Conservation (phyloP, 306 rosid genomes). For the Mucuna pruriens region DNA sequence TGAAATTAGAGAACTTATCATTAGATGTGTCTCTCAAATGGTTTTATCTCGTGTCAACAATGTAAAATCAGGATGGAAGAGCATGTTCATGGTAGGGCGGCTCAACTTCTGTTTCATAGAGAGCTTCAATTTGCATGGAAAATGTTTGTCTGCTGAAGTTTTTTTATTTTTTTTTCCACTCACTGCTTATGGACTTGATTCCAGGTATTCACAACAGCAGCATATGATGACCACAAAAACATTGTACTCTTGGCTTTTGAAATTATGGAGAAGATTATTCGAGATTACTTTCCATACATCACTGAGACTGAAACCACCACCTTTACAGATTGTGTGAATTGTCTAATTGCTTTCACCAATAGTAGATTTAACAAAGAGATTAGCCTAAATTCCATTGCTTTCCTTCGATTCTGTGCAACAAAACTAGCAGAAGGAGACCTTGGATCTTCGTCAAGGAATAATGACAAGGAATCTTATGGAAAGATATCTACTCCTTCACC, state of each 20-base stretch:
- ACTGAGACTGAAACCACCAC: constrained; percentile 99
- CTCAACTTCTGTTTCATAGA: constrained; percentile 35
- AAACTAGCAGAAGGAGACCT: constrained; percentile 96
- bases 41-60: constrained; percentile 95
- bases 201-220: constrained; percentile 99
- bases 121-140: constrained; percentile 22
- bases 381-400: constrained; percentile 95
- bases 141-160: constrained; percentile 19
- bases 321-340: constrained; percentile 97
- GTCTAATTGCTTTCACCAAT: constrained; percentile 97
- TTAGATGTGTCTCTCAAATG: constrained; percentile 99
- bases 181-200: constrained; percentile 43
- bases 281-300: constrained; percentile 95
- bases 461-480: constrained; percentile 72
- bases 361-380: constrained; percentile 94
- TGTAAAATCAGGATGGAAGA: constrained; percentile 99
- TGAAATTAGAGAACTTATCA: constrained; percentile 95
- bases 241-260: constrained; percentile 97
- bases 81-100: constrained; percentile 96
- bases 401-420: constrained; percentile 95
- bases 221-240: constrained; percentile 98
- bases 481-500: constrained; percentile 68
- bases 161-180: constrained; percentile 4
- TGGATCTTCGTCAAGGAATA: constrained; percentile 72
- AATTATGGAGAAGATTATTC: constrained; percentile 94